Evolutionary conservation across 2,329 filamentous ascomycete species (phyloP).

Genomic region (Sporothrix dimorphospora): DNA sequence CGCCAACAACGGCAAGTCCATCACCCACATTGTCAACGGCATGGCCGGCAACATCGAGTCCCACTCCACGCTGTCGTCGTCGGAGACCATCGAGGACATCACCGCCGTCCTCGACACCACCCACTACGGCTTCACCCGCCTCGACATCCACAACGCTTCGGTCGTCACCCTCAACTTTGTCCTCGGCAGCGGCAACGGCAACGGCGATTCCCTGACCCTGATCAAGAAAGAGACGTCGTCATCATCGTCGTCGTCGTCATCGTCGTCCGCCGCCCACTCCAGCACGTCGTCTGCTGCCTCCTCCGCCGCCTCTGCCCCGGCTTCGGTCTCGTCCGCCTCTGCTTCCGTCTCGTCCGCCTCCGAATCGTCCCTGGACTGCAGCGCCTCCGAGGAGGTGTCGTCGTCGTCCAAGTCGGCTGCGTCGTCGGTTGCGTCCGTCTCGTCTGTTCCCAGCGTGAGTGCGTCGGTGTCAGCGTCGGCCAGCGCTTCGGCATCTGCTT

Average conservation of each 20-base stretch:
- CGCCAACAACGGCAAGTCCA: conserved; percentile 51
- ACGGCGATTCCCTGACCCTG: conserved; percentile 44
- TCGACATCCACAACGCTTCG: conserved; percentile 42
- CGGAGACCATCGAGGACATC: conserved; percentile 44
- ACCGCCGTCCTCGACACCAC: conserved; percentile 50
- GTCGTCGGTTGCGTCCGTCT: neutral
- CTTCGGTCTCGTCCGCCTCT: neutral
- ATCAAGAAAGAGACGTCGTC: conserved; percentile 29
- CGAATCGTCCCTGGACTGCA: neutral
- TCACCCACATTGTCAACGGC: conserved; percentile 57
- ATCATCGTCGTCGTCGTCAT: neutral
- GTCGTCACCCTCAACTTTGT: conserved; percentile 42
- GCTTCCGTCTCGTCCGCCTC: neutral
- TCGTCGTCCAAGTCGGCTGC: neutral
- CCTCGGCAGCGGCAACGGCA: conserved; percentile 45
- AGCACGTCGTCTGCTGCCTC: neutral
- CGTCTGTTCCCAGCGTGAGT: neutral
- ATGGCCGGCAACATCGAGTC: conserved; percentile 57
- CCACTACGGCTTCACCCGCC: conserved; percentile 54
- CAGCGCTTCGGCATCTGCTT: neutral
- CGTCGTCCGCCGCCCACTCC: neutral
- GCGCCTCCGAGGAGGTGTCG: neutral
- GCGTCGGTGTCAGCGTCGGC: neutral
- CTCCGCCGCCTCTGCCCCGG: neutral
- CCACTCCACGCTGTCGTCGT: conserved; percentile 46